A percentile compares a stretch with the other conserved stretches of the same genome.
Evolutionary conservation across 306 rosid genomes (phyloP).

Genomic region (Begonia peltatifolia): DNA sequence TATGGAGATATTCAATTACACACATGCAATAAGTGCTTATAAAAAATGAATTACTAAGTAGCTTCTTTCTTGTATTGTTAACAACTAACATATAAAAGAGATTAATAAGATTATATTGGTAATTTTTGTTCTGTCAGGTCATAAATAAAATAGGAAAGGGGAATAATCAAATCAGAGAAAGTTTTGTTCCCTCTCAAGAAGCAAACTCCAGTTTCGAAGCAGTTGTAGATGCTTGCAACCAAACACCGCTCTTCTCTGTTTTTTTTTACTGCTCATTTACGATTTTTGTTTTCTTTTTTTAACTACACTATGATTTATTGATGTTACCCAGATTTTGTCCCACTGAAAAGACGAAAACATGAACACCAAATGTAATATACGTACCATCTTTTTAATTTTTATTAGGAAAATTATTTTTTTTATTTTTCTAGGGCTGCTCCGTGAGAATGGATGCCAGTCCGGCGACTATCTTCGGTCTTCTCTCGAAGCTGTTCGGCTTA

Average conservation of each 20-base stretch:
- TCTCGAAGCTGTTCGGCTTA: conserved; percentile 60
- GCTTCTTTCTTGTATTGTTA: too few species aligned
- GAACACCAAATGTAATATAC: neutral
- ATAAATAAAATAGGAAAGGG: too few species aligned
- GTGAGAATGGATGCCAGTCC: conserved; percentile 77
- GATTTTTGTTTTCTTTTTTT: neutral
- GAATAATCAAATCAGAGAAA: neutral
- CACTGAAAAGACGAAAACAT: conserved; percentile 3
- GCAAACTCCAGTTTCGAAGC: conserved; percentile 2
- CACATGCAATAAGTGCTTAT: too few species aligned
- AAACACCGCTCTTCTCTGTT: neutral
- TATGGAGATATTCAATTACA: too few species aligned
- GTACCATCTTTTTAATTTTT: neutral
- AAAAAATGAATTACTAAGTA: too few species aligned
- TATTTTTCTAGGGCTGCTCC: conserved; percentile 41
- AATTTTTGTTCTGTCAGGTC: too few species aligned
- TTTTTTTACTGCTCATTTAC: neutral
- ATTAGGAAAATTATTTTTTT: neutral
- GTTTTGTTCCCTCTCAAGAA: conserved; percentile 2
- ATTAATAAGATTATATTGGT: too few species aligned
- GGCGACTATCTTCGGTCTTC: conserved; percentile 64
- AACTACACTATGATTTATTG: neutral
- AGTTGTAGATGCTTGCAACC: conserved; percentile 1
- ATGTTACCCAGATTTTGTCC: neutral
- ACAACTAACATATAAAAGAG: too few species aligned